Base-by-base conservation (phyloP, 805 yeast species). In the Cyberlindnera euphorbiae region DNA sequence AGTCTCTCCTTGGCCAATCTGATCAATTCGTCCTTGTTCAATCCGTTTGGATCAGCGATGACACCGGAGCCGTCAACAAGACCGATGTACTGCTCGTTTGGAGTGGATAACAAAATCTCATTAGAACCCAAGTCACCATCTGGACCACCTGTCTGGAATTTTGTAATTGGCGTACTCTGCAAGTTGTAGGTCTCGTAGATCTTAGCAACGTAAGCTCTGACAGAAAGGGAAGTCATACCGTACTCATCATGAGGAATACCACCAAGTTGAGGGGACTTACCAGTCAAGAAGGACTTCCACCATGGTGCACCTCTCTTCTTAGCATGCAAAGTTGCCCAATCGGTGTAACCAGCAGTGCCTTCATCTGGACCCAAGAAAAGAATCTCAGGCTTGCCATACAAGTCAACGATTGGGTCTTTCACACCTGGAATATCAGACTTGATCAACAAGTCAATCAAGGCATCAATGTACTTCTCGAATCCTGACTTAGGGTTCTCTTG, bases 281-380 rank as follows among this genome's bases (percentile, higher is more conserved):
- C 98, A 22, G 98, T 90, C 63, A 93, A 82, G 70, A 90, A 90
- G 1, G 97, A 90, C 65, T 87, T 90, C 98, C 98, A 90, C 88
- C 96, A 87, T 35, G 88, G 82, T 32, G 97, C 96, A 44, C 95
- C 95, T 63, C 98, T 80, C 39, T 67, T 63, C 53, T 83, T 78
- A 18, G 98, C 97, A 59, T 90, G 97, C 49, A 79, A 64, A 17
- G 97, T 93, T 9, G 98, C 97, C 97, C 97, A 90, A 62, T 93
- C 89, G 35, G 88, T 95, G 55, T 84, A 81, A 17, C 82, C 82
- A 15, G 98, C 97, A 35, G 97, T 89, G 60, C 95, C 95, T 71
- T 90, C 98, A 66, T 90, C 98, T n/a, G 98, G 98, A 37, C 98
- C 98, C 80, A 90, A 82, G 62, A 86, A 90, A 50, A 93, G 67